Base-by-base conservation (phyloP, 169 alveolate species). In the Eimeria necatrix region DNA sequence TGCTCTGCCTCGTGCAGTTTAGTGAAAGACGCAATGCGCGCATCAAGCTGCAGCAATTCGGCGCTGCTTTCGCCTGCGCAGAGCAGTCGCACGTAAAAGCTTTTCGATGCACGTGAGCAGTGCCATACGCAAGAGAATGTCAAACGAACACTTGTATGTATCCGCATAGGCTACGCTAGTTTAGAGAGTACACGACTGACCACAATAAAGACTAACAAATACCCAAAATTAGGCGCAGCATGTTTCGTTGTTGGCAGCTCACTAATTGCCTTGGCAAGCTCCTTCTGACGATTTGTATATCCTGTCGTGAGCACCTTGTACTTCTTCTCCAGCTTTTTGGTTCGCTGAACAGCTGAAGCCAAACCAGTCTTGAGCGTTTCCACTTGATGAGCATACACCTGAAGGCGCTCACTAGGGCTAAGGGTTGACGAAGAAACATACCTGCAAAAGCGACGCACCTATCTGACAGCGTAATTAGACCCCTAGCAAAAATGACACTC, bases 321-420 rank as follows among this genome's bases (percentile, higher is more conserved):
- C 49, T 73, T 68, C 71, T 89, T 70, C 60, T 89, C 94, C n/a
- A 89, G 87, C 78, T 89, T 89, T 60, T 68, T 89, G 74, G 88
- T 70, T 20, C 94, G 73, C 61, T 89, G 76, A 48, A 70, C 84
- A 53, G 83, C 94, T 4, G 87, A 9, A 14, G 87, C 80, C 14
- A 89, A 78, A 26, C 84, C 76, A 51, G 46, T 32, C 52, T 73
- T 89, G 3, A 89, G 68, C 61, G 83, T 53, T 32, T 71, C 94
- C 61, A 89, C 86, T 70, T 87, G 94, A 56, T 70, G 94, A 4
- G 59, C 74, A 24, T 68, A 49, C 49, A 70, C 85, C 80, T 87
- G 86, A 74, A 87, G 70, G 8, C 76, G 87, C 59, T 89, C 94
- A 18, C 12, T 73, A 48, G 88, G 80, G 60, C 87, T 70, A 32